These are phyloP conservation scores for Rhizoclosmatium sp. DNA, from an alignment of 192 early-diverging fungal species.

Conservation along the genomic window DNA sequence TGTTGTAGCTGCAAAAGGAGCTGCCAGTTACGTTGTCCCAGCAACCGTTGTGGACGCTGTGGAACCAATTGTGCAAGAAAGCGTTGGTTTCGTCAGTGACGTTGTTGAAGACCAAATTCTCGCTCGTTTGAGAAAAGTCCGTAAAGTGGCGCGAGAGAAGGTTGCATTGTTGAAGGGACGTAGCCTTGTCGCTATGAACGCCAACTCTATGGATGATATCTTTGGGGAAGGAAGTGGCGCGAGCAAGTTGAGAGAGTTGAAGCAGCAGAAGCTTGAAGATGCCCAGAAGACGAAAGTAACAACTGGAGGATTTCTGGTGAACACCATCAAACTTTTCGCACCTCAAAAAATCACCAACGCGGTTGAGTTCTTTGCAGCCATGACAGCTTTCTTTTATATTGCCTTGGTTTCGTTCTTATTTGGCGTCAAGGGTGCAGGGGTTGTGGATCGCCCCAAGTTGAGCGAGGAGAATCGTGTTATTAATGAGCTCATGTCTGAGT, in stretches of 20 bases:
- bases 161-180: neutral
- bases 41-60: constrained; percentile 46
- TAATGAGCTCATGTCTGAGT: constrained; percentile 2
- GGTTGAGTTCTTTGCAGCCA: constrained; percentile 51
- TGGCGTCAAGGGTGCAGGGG: constrained; percentile 45
- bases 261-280: neutral
- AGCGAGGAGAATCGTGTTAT: constrained; percentile 35
- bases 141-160: neutral
- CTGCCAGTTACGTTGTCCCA: constrained; percentile 52
- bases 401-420: constrained; percentile 48
- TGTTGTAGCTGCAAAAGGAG: constrained; percentile 42
- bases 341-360: constrained; percentile 47
- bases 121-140: neutral
- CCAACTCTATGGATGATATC: neutral
- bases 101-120: constrained; percentile 9
- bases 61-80: constrained; percentile 52
- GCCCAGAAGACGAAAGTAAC: neutral
- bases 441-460: constrained; percentile 57
- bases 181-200: neutral
- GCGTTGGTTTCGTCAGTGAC: constrained; percentile 34
- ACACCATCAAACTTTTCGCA: constrained; percentile 51
- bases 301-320: constrained; percentile 39
- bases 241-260: neutral
- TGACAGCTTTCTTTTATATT: constrained; percentile 53
- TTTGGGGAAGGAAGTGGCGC: neutral